Base-by-base conservation (phyloP, 2,329 filamentous ascomycete species). In the Colletotrichum endophyticum region DNA sequence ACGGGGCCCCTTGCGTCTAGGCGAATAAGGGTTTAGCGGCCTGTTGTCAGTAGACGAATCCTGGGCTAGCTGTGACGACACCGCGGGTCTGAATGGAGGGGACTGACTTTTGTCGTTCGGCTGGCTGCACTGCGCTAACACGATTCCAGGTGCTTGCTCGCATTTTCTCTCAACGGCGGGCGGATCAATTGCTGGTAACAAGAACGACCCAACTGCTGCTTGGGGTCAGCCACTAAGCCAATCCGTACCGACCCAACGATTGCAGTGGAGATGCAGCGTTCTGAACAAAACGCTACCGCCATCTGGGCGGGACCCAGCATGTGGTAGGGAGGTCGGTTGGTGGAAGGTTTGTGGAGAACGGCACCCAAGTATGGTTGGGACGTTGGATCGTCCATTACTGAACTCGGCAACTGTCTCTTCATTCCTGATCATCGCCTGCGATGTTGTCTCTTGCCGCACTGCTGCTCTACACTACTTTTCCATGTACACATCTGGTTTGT, bases 61-160 rank as follows among this genome's bases (percentile, higher is more conserved):
- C 63, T 39, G 32, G 73, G 28, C 73, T 72, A 66, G 68, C 44
- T 69, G 73, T 76, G 73, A 76, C 70, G 73, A 76, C 73, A 76
- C 70, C 44, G 25, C 36, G 30, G 73, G 53, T 16, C 63, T 25
- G 36, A 53, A 39, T 64, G 27, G 56, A 74, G 57, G 28, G 19
- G 63, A 63, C 22, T n/a, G 59, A 44, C 28, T 49, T 63, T 32
- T 62, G 59, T 19, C n/a, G 19, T 56, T 56, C 44, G 70, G 70
- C 9, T 39, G 27, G 36, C 62, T 56, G 28, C 15, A 57, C 25
- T 49, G 59, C 36, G 59, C 68, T 19, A 49, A 25, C 59, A 49
- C 39, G 39, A 66, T 32, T 32, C 15, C 36, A 69, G 53, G 66
- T 34, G 28, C 28, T 22, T 44, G 27, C 6, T 49, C 30, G 34